A percentile compares a stretch with the other conserved stretches of the same genome.
phyloP scores from a whole-genome alignment of 352 stramenopile species.

The Globisporangium lucens region DNA sequence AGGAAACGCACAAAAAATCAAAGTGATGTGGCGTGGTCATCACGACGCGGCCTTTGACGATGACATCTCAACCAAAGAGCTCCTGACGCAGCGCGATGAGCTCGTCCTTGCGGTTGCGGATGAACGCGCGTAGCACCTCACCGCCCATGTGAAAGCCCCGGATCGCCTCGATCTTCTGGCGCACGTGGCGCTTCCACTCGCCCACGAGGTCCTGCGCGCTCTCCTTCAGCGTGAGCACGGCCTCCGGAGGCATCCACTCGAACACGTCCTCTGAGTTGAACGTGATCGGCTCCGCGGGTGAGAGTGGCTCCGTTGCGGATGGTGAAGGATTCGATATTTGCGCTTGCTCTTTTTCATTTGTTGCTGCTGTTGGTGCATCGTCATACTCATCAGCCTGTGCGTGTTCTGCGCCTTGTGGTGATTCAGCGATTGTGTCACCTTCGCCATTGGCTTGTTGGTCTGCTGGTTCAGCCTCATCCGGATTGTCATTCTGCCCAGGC shows the following conservation, averaged over 20 bases:
- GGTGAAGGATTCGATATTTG: background rate
- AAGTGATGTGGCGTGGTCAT: background rate
- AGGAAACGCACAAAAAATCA: no score
- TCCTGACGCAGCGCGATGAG: constrained; percentile 48
- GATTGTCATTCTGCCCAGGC: background rate
- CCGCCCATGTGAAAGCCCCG: constrained; percentile 60
- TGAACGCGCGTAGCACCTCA: constrained; percentile 50
- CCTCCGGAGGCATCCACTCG: constrained; percentile 46
- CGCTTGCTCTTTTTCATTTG: background rate
- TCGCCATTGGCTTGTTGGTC: background rate
- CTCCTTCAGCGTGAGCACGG: constrained; percentile 20
- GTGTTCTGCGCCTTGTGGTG: background rate
- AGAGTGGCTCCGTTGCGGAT: background rate
- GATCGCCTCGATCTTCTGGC: constrained; percentile 42
- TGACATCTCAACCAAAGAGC: constrained; percentile 36
- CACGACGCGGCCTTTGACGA: background rate
- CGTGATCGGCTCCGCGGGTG: constrained; percentile 8
- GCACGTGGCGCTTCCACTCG: constrained; percentile 44
- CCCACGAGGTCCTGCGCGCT: constrained; percentile 14
- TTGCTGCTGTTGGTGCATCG: background rate
- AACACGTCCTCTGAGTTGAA: constrained; percentile 60
- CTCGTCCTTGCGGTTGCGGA: constrained; percentile 56
- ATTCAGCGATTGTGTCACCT: background rate
- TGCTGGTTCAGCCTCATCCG: background rate
- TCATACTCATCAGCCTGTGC: background rate